Evolutionary conservation across 768 basidiomycete species (phyloP), one percentile per base, ranked within the genome.

Genomic region (Lentinula aciculospora): DNA sequence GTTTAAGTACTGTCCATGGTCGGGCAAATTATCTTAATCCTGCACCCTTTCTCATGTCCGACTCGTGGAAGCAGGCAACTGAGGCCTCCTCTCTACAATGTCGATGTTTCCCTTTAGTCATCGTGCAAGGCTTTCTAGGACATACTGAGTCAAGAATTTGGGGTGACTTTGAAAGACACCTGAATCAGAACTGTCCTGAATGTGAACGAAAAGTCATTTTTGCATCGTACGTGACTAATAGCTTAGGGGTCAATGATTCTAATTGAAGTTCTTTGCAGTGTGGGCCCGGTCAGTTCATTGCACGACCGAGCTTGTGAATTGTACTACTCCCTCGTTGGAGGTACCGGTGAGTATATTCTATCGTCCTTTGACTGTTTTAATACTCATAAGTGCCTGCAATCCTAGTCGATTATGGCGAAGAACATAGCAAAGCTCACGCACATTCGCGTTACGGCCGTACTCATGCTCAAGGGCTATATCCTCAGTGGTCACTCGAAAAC

Each of bases 231-330:
- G 63, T 65, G 17, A 21, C 36, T 15, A 28, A n/a, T 37, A 21
- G 27, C 3, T 36, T 4, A 2, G 15, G 48, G 2, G 15, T n/a
- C n/a, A n/a, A n/a, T n/a, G n/a, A n/a, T n/a, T n/a, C n/a, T n/a
- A n/a, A 34, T 49, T 28, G 25, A 44, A 47, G 25, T 9, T 6
- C 29, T 31, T 28, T 40, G 4, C 46, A 81, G 80, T 48, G 73
- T 79, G 4, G 80, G 80, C 1, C 77, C 79, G 27, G 77, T 79
- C 34, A 80, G 80, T 64, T 80, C 78, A 1, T 60, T 82, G 46
- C 80, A 81, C 56, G 81, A 82, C 61, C 63, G 80, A 40, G 80
- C 80, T 13, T 81, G 80, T 63, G 79, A 81, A 61, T 64, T 80
- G 9, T 81, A 73, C 66, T 79, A 78, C 61, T 66, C 71, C 6